These are phyloP conservation scores for Helicostylum pulchrum DNA, from an alignment of 192 early-diverging fungal genomes.

Conservation along the genomic window DNA sequence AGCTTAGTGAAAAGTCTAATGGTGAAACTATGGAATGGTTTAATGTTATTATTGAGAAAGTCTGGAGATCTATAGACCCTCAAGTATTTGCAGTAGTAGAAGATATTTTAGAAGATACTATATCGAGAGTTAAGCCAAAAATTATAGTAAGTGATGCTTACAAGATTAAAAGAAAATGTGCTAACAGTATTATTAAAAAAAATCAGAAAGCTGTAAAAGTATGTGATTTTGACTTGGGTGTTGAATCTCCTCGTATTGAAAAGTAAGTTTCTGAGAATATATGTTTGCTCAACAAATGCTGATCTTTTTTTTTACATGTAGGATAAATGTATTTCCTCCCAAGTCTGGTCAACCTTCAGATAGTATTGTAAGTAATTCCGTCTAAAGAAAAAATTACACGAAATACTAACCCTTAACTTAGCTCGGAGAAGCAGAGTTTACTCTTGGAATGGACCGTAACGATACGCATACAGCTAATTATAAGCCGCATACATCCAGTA, in stretches of 20 bases:
- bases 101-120: constrained; percentile 28
- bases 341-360: constrained; percentile 24
- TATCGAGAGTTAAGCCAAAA: constrained; percentile 9
- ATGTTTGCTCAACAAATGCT: too few species aligned
- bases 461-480: constrained; percentile 8
- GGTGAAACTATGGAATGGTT: constrained; percentile 34
- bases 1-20: constrained; percentile 14
- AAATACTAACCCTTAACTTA: neutral
- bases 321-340: constrained; percentile 28
- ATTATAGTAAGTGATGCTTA: constrained; percentile 11
- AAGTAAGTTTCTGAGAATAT: constrained; percentile 7
- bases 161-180: neutral
- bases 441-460: constrained; percentile 23
- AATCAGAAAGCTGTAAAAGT: constrained; percentile 28
- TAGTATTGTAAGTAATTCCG: constrained; percentile 10
- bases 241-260: constrained; percentile 29
- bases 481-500: neutral
- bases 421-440: constrained; percentile 32
- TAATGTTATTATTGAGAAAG: constrained; percentile 27
- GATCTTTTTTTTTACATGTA: neutral
- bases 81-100: constrained; percentile 26
- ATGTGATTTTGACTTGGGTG: constrained; percentile 31
- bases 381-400: neutral
- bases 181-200: neutral
- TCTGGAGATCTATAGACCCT: constrained; percentile 32